Conservation (phyloP, 805 yeast species). For the Grigorovia yakushimaensis region DNA sequence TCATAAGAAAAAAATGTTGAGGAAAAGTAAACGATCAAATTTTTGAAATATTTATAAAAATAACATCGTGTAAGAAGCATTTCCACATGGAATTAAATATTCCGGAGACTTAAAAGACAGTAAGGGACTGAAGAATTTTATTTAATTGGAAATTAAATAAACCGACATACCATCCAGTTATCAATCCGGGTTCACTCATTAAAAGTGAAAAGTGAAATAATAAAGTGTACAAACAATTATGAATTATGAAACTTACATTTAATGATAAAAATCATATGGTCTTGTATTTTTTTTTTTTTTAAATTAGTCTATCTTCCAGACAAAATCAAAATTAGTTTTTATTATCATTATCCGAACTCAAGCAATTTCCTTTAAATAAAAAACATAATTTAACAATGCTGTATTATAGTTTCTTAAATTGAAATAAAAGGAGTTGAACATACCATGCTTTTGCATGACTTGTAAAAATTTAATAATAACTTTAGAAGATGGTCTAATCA, state of each 20-base stretch:
- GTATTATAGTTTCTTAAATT: neutral
- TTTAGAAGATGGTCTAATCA: slow-evolving; percentile 96
- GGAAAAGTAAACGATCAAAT: slow-evolving; percentile 58
- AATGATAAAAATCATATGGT: too few species aligned
- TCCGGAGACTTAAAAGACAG: slow-evolving; percentile 98
- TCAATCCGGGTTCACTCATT: slow-evolving; percentile 66
- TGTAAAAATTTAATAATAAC: slow-evolving; percentile 91
- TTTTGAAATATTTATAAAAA: slow-evolving; percentile 9
- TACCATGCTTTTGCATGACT: slow-evolving; percentile 95
- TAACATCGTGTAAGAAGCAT: slow-evolving; percentile 57
- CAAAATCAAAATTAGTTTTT: neutral
- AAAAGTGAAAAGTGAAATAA: neutral
- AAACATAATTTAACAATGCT: too few species aligned
- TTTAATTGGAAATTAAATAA: slow-evolving; percentile 1
- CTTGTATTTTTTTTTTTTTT: too few species aligned
- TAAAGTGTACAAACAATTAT: neutral
- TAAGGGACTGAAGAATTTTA: slow-evolving; percentile 59
- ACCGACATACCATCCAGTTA: slow-evolving; percentile 96
- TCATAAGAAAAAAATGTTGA: slow-evolving; percentile 38
- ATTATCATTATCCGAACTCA: neutral
- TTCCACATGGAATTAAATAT: slow-evolving; percentile 45
- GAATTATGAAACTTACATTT: neutral
- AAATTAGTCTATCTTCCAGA: too few species aligned
- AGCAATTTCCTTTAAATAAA: neutral
- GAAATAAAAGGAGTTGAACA: slow-evolving; percentile 8